These are phyloP conservation scores for Prunus armeniaca DNA, from an alignment of 306 rosid species.

Conservation along the genomic window DNA sequence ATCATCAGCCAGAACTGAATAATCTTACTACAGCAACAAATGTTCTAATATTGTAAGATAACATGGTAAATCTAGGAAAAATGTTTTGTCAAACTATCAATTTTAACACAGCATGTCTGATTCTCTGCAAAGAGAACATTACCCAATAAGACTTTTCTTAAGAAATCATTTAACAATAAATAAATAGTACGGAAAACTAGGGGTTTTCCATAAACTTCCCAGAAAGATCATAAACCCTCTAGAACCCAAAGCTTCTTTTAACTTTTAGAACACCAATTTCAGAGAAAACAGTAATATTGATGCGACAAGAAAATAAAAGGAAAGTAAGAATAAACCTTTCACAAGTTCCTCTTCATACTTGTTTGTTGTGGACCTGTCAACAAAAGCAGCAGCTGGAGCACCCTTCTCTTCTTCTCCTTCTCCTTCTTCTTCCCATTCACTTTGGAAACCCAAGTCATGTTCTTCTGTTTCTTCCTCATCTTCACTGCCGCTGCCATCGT, in stretches of 20 bases:
- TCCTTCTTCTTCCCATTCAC: conserved; percentile 58
- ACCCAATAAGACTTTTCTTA: neutral
- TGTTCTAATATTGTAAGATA: neutral
- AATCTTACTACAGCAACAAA: neutral
- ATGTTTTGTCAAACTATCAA: neutral
- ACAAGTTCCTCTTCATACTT: conserved; percentile 49
- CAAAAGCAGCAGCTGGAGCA: conserved; percentile 27
- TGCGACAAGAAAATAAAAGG: neutral
- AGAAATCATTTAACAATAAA: neutral
- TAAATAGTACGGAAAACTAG: too few species aligned
- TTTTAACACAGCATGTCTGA: neutral
- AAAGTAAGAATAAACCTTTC: conserved; percentile 41
- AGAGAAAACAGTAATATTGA: neutral
- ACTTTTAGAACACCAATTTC: neutral
- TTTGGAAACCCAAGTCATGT: conserved; percentile 47
- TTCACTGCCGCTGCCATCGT: conserved; percentile 61
- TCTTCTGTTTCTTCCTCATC: conserved; percentile 48
- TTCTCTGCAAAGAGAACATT: neutral
- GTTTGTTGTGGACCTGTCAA: conserved; percentile 31
- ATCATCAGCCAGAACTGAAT: neutral
- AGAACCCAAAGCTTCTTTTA: neutral
- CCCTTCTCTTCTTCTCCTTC: conserved; percentile 30
- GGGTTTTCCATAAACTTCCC: neutral
- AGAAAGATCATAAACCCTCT: neutral
- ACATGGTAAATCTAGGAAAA: neutral